Percentiles rank a stretch among this genome's conserved stretches.
These are phyloP conservation scores for Penstemon eatonii DNA, from an alignment of 257 asterid species.

Conservation along the genomic window DNA sequence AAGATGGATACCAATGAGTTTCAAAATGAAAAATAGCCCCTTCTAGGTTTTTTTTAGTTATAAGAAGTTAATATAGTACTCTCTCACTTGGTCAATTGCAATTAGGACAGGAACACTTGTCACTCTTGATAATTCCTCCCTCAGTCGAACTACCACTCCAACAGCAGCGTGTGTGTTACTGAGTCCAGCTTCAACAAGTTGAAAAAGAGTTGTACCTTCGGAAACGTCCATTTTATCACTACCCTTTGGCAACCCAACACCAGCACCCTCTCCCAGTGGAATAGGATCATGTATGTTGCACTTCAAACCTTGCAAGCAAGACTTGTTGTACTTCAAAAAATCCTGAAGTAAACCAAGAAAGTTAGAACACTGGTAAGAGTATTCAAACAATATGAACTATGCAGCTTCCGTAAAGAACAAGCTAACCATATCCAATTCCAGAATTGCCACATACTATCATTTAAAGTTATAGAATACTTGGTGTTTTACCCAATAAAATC, in stretches of 20 bases:
- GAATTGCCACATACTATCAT: constrained; percentile 22
- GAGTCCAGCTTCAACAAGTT: constrained; percentile 76
- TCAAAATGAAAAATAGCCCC: constrained; percentile 24
- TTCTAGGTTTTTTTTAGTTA: background rate
- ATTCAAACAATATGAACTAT: constrained; percentile 3
- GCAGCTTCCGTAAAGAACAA: constrained; percentile 3
- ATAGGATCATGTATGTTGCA: constrained; percentile 74
- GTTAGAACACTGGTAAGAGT: constrained; percentile 20
- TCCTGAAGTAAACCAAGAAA: constrained; percentile 51
- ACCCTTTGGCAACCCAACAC: constrained; percentile 81
- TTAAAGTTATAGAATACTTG: background rate
- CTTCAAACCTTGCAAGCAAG: constrained; percentile 56
- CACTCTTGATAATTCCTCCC: constrained; percentile 84
- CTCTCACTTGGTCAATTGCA: constrained; percentile 96
- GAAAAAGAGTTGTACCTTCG: constrained; percentile 67
- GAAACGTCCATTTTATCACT: constrained; percentile 56
- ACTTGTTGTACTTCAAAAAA: constrained; percentile 69
- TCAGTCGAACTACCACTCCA: constrained; percentile 85
- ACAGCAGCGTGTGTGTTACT: constrained; percentile 76
- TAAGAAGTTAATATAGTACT: constrained; percentile 14
- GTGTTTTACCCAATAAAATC: background rate
- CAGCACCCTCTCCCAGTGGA: constrained; percentile 92
- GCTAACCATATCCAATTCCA: constrained; percentile 3
- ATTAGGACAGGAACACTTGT: constrained; percentile 83
- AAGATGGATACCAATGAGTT: constrained; percentile 17